Conservation (phyloP, 768 basidiomycete genomes). For the Paxillus ammoniavirescens region DNA sequence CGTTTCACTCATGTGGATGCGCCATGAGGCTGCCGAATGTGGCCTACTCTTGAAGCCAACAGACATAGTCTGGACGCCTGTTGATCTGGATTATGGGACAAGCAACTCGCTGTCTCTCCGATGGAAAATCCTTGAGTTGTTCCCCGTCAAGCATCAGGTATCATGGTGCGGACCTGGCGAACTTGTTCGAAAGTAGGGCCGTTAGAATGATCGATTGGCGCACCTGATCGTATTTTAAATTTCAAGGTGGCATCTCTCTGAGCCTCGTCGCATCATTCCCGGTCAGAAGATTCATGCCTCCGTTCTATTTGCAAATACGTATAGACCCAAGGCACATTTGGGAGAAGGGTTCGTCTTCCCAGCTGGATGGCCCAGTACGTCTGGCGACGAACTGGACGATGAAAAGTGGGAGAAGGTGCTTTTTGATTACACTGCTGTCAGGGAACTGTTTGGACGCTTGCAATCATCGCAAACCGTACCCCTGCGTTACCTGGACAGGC, state of each 20-base stretch:
- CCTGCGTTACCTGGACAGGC: constrained; percentile 13
- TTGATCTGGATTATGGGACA: constrained; percentile 16
- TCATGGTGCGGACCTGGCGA: constrained; percentile 17
- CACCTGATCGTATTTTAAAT: background rate
- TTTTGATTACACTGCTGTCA: constrained; percentile 9
- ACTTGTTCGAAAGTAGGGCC: constrained; percentile 5
- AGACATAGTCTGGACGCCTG: constrained; percentile 16
- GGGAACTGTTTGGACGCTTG: constrained; percentile 11
- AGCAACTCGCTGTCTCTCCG: constrained; percentile 13
- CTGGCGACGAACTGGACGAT: constrained; percentile 1
- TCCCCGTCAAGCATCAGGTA: constrained; percentile 16
- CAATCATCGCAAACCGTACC: constrained; percentile 4
- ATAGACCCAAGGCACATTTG: constrained; percentile 15
- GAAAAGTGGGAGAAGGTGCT: constrained; percentile 15
- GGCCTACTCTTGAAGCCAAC: constrained; percentile 24
- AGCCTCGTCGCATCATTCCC: constrained; percentile 18
- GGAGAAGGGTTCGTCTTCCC: constrained; percentile 15
- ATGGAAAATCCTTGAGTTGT: constrained; percentile 13
- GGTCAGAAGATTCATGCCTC: constrained; percentile 22
- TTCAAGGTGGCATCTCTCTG: constrained; percentile 9
- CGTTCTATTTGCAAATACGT: constrained; percentile 16
- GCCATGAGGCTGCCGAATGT: constrained; percentile 20
- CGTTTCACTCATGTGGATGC: constrained; percentile 30
- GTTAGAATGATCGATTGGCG: background rate
- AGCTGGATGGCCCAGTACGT: constrained; percentile 2